phyloP scores from a whole-genome alignment of 441 rosid genomes.

The Corymbia citriodora region DNA sequence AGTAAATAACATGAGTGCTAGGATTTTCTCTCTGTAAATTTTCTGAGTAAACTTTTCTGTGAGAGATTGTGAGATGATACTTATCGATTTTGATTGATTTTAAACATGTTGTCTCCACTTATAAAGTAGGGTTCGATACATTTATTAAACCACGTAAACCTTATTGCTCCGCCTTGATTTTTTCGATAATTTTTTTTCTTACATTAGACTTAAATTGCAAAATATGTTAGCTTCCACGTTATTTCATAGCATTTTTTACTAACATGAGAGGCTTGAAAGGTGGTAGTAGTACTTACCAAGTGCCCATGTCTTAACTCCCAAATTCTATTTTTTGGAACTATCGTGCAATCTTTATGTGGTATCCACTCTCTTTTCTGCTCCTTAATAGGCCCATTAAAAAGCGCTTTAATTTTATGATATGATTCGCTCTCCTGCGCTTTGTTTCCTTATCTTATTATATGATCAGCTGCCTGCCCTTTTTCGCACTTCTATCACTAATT shows the following conservation, averaged over 20 bases:
- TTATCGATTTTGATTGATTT: background rate
- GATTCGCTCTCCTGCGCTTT: background rate
- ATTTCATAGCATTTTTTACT: background rate
- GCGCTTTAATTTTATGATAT: background rate
- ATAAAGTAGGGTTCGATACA: background rate
- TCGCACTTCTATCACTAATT: background rate
- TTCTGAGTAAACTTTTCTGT: background rate
- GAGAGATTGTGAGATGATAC: background rate
- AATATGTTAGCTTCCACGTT: background rate
- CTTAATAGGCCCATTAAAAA: background rate
- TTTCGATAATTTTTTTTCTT: background rate
- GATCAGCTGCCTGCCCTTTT: background rate
- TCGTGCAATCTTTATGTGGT: background rate
- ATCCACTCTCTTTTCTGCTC: background rate
- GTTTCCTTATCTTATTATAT: background rate
- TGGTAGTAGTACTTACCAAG: too few relatives aligned
- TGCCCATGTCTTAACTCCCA: background rate
- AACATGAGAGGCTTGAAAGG: background rate
- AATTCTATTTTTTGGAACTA: background rate
- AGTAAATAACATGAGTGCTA: background rate
- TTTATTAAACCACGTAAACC: accelerated
- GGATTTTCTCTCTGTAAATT: background rate
- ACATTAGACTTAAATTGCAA: background rate
- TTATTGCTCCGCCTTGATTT: background rate
- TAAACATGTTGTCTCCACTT: background rate